Evolutionary conservation across 2,329 filamentous ascomycete genomes (phyloP).

Genomic region (Hysterium pulicare): DNA sequence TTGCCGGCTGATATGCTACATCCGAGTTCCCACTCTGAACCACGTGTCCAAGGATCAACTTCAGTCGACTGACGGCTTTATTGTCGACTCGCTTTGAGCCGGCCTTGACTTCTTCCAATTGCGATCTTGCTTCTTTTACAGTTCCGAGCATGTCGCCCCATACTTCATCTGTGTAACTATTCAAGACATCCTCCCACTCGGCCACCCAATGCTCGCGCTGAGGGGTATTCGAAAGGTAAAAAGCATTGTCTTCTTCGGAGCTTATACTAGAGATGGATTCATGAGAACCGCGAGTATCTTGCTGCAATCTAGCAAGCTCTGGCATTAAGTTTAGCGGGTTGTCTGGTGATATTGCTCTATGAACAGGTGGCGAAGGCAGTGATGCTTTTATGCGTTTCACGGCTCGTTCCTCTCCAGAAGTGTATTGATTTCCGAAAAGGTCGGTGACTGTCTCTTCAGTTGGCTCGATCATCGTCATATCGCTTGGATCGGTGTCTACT

Average conservation of each 20-base stretch:
- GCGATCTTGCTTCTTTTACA: constrained; percentile 13
- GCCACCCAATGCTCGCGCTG: constrained; percentile 7
- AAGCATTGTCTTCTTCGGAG: not conserved
- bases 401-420: constrained; percentile 6
- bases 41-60: constrained; percentile 23
- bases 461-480: not conserved
- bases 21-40: constrained; percentile 3
- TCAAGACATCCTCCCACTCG: constrained; percentile 18
- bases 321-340: constrained; percentile 13
- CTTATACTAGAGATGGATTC: not conserved
- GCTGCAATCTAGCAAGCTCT: constrained; percentile 5
- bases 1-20: not conserved
- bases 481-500: constrained; percentile 2
- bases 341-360: constrained; percentile 6
- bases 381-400: constrained; percentile 10
- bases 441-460: constrained; percentile 5
- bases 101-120: constrained; percentile 13
- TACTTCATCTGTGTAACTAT: constrained; percentile 19
- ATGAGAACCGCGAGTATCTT: constrained; percentile 1
- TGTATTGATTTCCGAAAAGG: constrained; percentile 8
- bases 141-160: constrained; percentile 17
- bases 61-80: constrained; percentile 16
- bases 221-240: not conserved
- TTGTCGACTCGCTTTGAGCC: constrained; percentile 10
- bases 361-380: constrained; percentile 9